Conservation (phyloP, 2,329 filamentous ascomycete genomes). For the Pseudogymnoascus sp. region DNA sequence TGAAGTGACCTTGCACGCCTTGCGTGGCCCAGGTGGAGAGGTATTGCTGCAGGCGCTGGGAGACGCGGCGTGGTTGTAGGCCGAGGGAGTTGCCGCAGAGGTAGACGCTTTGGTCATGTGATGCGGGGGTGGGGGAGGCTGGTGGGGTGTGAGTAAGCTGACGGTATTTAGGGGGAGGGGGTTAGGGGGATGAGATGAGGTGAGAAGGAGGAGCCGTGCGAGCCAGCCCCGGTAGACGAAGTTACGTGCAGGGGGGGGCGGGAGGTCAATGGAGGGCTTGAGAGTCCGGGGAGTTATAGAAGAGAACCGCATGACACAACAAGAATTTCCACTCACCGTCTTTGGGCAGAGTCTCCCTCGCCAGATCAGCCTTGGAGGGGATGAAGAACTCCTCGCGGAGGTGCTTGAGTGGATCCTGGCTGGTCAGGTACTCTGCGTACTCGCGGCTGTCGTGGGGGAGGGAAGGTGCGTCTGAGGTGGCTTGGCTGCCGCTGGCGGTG, state of each 20-base stretch:
- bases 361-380: conserved; percentile 64
- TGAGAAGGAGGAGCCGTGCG: background rate
- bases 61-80: conserved; percentile 59
- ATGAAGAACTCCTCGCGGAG: conserved; percentile 67
- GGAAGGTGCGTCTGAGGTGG: background rate
- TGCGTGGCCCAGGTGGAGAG: conserved; percentile 68
- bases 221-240: background rate
- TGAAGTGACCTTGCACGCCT: conserved; percentile 71
- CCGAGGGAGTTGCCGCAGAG: conserved; percentile 75
- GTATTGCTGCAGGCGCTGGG: conserved; percentile 58
- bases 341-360: conserved; percentile 33
- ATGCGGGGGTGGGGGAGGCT: conserved; percentile 6
- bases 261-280: too few relatives aligned
- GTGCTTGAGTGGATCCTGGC: conserved; percentile 49
- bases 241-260: background rate
- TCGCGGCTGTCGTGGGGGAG: conserved; percentile 13
- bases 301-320: background rate
- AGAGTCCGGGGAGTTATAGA: too few relatives aligned
- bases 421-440: conserved; percentile 41
- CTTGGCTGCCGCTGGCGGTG: background rate
- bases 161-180: background rate
- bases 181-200: background rate
- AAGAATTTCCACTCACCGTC: background rate
- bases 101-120: conserved; percentile 45
- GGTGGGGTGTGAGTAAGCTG: background rate